phyloP scores from a whole-genome alignment of 441 rosid species.

The Sinapis alba region DNA sequence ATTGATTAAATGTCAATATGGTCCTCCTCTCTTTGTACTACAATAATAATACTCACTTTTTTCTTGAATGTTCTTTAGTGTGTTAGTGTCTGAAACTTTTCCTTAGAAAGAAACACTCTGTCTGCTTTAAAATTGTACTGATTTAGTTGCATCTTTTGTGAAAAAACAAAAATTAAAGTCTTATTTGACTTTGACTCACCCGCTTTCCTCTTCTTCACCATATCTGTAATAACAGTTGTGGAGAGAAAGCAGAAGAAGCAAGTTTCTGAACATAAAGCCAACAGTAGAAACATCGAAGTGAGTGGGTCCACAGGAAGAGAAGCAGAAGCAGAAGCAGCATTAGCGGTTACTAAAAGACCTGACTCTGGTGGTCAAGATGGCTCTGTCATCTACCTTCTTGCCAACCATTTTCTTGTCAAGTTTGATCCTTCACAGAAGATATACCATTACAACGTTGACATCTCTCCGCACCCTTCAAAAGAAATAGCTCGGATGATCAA shows the following conservation, averaged over 20 bases:
- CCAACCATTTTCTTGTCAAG: constrained; percentile 89
- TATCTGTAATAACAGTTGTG: constrained; percentile 46
- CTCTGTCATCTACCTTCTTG: constrained; percentile 68
- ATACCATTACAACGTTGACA: constrained; percentile 91
- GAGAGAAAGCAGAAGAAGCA: constrained; percentile 40
- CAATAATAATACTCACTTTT: constrained; percentile 20
- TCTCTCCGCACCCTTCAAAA: constrained; percentile 78
- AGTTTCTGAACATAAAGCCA: constrained; percentile 41
- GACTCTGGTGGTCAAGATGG: constrained; percentile 92
- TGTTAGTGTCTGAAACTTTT: constrained; percentile 30
- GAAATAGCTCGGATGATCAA: constrained; percentile 85
- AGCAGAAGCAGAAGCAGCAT: constrained; percentile 34
- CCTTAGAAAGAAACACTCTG: constrained; percentile 26
- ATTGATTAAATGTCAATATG: constrained; percentile 29
- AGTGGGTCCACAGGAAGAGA: constrained; percentile 42
- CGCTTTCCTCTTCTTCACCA: constrained; percentile 25
- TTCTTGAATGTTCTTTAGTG: constrained; percentile 31
- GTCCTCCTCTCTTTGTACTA: constrained; percentile 24
- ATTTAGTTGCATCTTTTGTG: constrained; percentile 35
- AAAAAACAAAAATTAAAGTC: background rate
- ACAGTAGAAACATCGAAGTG: constrained; percentile 50
- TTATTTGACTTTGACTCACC: constrained; percentile 36
- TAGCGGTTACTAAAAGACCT: constrained; percentile 78
- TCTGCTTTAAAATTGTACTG: constrained; percentile 39
- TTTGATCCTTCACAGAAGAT: constrained; percentile 67